Evolutionary conservation across 2,329 filamentous ascomycete species (phyloP).

Genomic region (Allantophomopsis lycopodina): DNA sequence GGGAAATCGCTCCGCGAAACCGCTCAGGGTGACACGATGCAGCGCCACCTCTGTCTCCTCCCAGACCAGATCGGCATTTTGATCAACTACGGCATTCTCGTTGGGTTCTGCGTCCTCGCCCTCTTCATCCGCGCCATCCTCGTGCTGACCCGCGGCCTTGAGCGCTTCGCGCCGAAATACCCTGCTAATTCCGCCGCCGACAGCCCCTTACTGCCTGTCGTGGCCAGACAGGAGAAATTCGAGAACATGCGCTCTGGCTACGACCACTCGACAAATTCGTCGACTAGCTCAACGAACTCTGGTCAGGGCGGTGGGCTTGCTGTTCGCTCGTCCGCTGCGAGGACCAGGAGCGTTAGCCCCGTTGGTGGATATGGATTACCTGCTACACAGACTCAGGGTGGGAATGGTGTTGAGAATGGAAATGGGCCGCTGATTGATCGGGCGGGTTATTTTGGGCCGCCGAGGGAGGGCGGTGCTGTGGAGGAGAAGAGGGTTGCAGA

Average conservation of each 20-base stretch:
- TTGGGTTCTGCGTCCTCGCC: conserved; percentile 34
- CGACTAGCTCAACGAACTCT: conserved; percentile 14
- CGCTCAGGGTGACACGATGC: conserved; percentile 44
- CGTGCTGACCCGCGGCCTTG: conserved; percentile 36
- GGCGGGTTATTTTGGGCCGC: not conserved
- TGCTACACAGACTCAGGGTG: conserved; percentile 7
- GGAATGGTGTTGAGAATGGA: conserved; percentile 5
- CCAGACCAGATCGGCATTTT: conserved; percentile 81
- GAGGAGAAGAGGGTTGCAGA: conserved; percentile 6
- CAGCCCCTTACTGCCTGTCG: conserved; percentile 10
- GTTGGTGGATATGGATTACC: conserved; percentile 14
- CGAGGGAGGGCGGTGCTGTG: conserved; percentile 2
- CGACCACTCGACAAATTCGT: conserved; percentile 12
- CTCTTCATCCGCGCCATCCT: conserved; percentile 41
- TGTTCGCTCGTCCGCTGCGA: conserved; percentile 9
- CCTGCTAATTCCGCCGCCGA: not conserved
- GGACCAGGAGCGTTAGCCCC: conserved; percentile 13
- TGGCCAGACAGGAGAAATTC: conserved; percentile 8
- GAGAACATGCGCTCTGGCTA: not conserved
- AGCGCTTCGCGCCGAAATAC: conserved; percentile 8
- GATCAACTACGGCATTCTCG: conserved; percentile 58
- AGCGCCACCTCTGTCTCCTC: conserved; percentile 81
- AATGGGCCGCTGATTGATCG: not conserved
- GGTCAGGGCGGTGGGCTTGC: conserved; percentile 8
- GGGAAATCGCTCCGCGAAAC: conserved; percentile 15